Evolutionary conservation across 495 filamentous ascomycete genomes (phyloP).

Genomic region (Sabuloglossum arenarium): DNA sequence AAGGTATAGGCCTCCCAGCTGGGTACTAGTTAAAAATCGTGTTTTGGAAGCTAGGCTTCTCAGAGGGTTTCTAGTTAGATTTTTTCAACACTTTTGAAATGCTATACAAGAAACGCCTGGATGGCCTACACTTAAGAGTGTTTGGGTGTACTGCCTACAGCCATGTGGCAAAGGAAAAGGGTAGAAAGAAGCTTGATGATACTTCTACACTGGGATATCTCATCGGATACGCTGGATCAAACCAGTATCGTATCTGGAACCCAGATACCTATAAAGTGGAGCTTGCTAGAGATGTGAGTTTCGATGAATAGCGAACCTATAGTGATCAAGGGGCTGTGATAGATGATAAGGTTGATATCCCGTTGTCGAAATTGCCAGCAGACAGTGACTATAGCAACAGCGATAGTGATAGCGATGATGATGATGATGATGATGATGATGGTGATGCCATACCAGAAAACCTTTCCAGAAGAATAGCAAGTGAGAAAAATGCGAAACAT

Average conservation of each 20-base stretch:
- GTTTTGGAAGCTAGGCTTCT: no score
- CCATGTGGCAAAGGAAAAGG: background rate
- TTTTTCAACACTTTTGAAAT: background rate
- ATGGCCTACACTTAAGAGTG: background rate
- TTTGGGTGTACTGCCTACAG: background rate
- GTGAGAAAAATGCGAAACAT: no score
- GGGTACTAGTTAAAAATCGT: no score
- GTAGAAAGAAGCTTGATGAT: background rate
- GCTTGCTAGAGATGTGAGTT: background rate
- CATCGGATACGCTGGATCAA: background rate
- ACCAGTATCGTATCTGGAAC: background rate
- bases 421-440: no score
- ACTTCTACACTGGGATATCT: background rate
- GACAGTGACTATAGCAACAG: no score
- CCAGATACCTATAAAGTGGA: background rate
- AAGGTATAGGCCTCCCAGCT: no score
- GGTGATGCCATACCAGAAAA: no score
- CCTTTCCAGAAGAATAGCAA: no score
- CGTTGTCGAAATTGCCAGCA: background rate
- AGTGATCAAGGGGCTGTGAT: background rate
- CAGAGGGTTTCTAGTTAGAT: no score
- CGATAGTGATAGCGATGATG: no score
- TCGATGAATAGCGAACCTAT: background rate
- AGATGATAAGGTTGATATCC: background rate
- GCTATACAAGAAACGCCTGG: background rate